Percentiles rank a stretch among this genome's conserved stretches.
phyloP scores from a whole-genome alignment of 192 early-diverging fungal genomes.

The Obelidium mucronatum region DNA sequence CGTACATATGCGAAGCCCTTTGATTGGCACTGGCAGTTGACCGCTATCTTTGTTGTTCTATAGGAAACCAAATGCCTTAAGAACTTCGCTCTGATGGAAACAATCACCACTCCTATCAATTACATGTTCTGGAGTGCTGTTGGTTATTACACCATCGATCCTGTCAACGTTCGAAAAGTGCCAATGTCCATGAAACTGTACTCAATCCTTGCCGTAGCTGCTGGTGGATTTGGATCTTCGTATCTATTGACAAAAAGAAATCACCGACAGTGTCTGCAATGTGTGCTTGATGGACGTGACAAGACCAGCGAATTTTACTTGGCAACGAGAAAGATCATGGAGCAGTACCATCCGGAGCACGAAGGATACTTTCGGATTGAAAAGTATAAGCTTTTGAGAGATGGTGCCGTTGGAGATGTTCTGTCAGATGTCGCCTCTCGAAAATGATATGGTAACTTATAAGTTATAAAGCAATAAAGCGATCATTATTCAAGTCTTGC shows the following conservation, averaged over 20 bases:
- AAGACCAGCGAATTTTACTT: constrained; percentile 32
- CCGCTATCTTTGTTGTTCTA: too few relatives aligned
- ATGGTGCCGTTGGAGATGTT: too few relatives aligned
- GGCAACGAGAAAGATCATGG: neutral
- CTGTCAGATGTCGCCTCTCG: too few relatives aligned
- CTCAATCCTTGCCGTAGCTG: neutral
- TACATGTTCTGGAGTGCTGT: constrained; percentile 26
- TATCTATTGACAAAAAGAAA: constrained; percentile 1
- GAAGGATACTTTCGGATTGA: constrained; percentile 15
- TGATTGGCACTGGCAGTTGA: too few relatives aligned
- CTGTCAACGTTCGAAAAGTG: constrained; percentile 4
- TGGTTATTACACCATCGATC: constrained; percentile 24
- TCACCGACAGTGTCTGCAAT: constrained; percentile 22
- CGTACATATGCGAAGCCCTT: too few relatives aligned
- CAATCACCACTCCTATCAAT: constrained; percentile 8
- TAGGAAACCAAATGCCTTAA: too few relatives aligned
- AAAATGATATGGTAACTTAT: too few relatives aligned
- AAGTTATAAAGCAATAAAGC: too few relatives aligned
- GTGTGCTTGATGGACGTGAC: constrained; percentile 8
- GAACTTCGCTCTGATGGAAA: neutral
- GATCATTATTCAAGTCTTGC: too few relatives aligned
- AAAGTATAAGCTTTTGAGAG: constrained; percentile 19
- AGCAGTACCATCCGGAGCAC: constrained; percentile 16
- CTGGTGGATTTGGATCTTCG: constrained; percentile 5
- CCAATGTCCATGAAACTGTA: constrained; percentile 10